phyloP scores from a whole-genome alignment of 352 stramenopile genomes.

The Pythium phragmiticola region DNA sequence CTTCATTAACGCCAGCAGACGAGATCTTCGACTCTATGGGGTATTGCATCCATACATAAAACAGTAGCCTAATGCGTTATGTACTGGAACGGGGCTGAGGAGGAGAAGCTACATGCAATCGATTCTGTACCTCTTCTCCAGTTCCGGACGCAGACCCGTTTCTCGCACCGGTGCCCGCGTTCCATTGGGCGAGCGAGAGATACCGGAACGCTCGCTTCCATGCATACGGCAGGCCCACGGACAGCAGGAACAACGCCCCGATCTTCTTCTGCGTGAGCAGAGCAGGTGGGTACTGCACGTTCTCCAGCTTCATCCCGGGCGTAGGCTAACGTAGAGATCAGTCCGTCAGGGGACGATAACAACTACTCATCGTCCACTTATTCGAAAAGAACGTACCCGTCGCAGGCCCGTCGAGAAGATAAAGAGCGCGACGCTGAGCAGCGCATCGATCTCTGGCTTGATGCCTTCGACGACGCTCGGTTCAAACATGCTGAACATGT shows the following conservation, averaged over 20 bases:
- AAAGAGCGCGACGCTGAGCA: conserved; percentile 58
- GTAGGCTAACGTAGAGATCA: conserved; percentile 43
- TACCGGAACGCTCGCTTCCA: conserved; percentile 76
- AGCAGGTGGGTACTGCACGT: conserved; percentile 56
- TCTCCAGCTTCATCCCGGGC: conserved; percentile 84
- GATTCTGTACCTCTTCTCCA: conserved; percentile 4
- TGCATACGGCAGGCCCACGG: conserved; percentile 64
- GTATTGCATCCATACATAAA: neutral
- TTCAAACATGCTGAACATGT: conserved; percentile 81
- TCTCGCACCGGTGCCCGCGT: conserved; percentile 5
- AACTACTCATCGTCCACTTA: no score
- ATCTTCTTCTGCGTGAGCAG: conserved; percentile 52
- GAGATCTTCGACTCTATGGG: conserved; percentile 29
- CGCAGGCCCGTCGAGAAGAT: conserved; percentile 60
- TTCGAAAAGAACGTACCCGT: conserved; percentile 35
- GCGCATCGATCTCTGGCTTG: conserved; percentile 73
- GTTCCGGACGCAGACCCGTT: conserved; percentile 3
- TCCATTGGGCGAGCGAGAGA: conserved; percentile 55
- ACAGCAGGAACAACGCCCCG: conserved; percentile 61
- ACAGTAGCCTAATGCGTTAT: no score
- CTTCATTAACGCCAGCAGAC: conserved; percentile 57
- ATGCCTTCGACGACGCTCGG: conserved; percentile 57
- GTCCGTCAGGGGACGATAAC: no score
- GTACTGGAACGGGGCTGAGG: no score
- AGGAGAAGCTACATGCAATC: neutral